Evolutionary conservation across 1,284 basidiomycete genomes (phyloP), one percentile per base, ranked within the genome.

Genomic region (Moesziomyces aphidis): DNA sequence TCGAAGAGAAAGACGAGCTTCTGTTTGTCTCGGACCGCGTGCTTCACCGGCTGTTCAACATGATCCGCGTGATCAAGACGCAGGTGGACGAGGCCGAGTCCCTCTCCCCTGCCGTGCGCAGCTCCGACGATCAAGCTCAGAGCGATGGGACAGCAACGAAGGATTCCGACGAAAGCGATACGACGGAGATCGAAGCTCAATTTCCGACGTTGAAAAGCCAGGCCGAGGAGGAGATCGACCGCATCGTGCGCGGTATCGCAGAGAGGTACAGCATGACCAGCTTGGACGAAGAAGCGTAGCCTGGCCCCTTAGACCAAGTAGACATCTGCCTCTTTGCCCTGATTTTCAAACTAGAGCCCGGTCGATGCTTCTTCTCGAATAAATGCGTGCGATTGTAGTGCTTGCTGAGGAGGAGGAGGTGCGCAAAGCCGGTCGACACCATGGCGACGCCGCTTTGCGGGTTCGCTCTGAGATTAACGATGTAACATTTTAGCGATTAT

Each of bases 11-110:
- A 23, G 59, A 73, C n/a, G 58, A 65, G 45, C 61, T 73, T 4
- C 58, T 73, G 7, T 72, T 51, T 46, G 26, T 65, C 5, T 72
- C 69, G 15, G 63, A 72, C 43, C 49, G 54, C n/a, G 62, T 67
- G 34, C 62, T 49, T 2, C 52, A 48, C 24, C 55, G 64, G 43
- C 57, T 73, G 15, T 73, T 59, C 26, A 50, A 60, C 36, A 45
- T 60, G 28, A 58, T 73, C 7, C 47, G 57, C 26, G 44, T 34
- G 28, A 65, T 73, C 53, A 46, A 50, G 39, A 43, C 49, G 4
- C 56, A 73, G 22, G 59, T 60, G 7, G 63, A 73, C 26, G 63
- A 56, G 13, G 64, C 60, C 17, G 60, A 73, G 15, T 49, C 60
- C 6, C 60, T 73, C 11, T 55, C 64, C 5, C 60, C 64, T 13